These are phyloP conservation scores for Gymnopus androsaceus DNA, from an alignment of 1,284 basidiomycete genomes.

Conservation along the genomic window DNA sequence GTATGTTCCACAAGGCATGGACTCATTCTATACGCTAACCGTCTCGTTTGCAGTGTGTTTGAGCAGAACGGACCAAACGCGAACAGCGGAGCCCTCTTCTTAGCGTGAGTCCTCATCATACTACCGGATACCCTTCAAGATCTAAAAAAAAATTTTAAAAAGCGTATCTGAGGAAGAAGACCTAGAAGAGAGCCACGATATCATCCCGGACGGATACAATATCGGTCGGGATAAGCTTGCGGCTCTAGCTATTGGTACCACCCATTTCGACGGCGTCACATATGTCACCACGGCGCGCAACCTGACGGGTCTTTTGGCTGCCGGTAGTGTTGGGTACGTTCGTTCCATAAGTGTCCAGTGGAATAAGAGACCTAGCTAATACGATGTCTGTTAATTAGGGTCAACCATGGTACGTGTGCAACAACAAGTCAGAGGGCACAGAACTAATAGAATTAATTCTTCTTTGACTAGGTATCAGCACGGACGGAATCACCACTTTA, in stretches of 20 bases:
- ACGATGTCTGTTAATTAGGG: neutral
- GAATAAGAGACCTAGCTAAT: neutral
- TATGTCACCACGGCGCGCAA: slow-evolving; percentile 8
- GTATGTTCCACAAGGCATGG: neutral
- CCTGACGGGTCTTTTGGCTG: slow-evolving; percentile 11
- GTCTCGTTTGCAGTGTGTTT: slow-evolving; percentile 34
- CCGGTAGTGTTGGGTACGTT: slow-evolving; percentile 10
- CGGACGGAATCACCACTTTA: slow-evolving; percentile 12
- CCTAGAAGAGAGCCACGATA: slow-evolving; percentile 38
- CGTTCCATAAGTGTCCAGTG: neutral
- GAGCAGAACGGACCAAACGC: slow-evolving; percentile 44
- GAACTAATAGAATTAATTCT: neutral
- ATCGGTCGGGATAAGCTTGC: slow-evolving; percentile 34
- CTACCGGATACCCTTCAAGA: neutral
- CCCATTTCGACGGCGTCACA: slow-evolving; percentile 6
- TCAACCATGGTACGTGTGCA: slow-evolving; percentile 8
- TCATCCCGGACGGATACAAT: slow-evolving; percentile 50
- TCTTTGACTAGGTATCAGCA: slow-evolving; percentile 8
- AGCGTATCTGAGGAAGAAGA: slow-evolving; percentile 51
- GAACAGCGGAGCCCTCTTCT: slow-evolving; percentile 38
- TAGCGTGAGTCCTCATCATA: slow-evolving; percentile 42
- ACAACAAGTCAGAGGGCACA: neutral
- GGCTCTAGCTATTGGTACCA: slow-evolving; percentile 4
- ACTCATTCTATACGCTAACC: neutral
- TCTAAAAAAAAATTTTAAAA: neutral